Evolutionary conservation across 768 basidiomycete genomes (phyloP), one percentile per base, ranked within the genome.

Genomic region (Boletus pseudopeckii): DNA sequence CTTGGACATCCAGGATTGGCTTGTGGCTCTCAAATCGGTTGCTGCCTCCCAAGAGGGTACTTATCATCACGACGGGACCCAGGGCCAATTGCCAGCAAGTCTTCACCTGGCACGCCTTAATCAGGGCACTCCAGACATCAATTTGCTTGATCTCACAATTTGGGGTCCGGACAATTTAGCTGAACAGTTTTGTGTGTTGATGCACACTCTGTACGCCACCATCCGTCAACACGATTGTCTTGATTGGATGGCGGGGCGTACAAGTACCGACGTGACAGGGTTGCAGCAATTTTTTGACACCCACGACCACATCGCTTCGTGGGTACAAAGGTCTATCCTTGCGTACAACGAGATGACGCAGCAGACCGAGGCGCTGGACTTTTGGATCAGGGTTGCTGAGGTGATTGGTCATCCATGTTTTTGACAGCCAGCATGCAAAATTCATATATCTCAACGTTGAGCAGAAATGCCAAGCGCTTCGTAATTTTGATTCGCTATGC

Each of bases 331-430:
- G 34, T 87, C 81, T 62, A 76, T 88, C 38, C 66, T 90, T 36
- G 76, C 68, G 46, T 72, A 75, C 45, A 79, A 83, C 8, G 71
- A 71, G 5, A 67, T 83, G 52, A 75, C 74, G 14, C 81, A 77
- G 61, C 74, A 86, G 41, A 78, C 83, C 8, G 77, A 83, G 50
- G 78, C 76, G 15, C 71, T 88, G 36, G 85, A 88, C 54, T 80
- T 84, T 62, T 90, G 88, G 88, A 84, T 90, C 58, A 84, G 80
- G 63, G 84, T 88, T 18, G 86, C 88, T 8, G 86, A 90, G 79
- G 88, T 88, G 59, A 61, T 36, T 40, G 79, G 38, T 67, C 24
- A 17, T 18, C 20, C 38, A 13, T 24, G n/a, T n/a, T 48, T 38
- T 33, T 57, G 39, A 44, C 26, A 34, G 1, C 17, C n/a, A 17